Percentiles rank a stretch among this genome's conserved stretches.
Conservation (phyloP, 225 moss, liverwort and hornwort genomes). For the Ulota crispa region DNA sequence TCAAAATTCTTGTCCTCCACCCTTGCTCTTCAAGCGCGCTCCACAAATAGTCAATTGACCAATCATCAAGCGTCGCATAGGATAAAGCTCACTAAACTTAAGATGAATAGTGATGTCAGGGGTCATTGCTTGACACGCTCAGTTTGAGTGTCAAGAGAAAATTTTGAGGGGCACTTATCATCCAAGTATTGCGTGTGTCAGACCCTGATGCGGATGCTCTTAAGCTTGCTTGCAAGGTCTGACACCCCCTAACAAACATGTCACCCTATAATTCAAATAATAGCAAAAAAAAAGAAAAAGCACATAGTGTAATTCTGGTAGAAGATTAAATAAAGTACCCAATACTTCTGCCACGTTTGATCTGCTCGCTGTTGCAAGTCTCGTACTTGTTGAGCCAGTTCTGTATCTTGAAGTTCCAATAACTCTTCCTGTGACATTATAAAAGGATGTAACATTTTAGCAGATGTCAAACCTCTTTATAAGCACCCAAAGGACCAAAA, state of each 20-base stretch:
- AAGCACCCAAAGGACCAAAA: slow-evolving; percentile 8
- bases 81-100: no score
- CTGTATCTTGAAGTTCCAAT: slow-evolving; percentile 75
- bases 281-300: not conserved
- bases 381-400: slow-evolving; percentile 58
- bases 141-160: no score
- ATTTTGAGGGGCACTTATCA: no score
- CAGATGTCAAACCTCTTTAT: not conserved
- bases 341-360: slow-evolving; percentile 72
- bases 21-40: no score
- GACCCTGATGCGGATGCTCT: no score
- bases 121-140: no score
- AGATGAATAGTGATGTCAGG: no score
- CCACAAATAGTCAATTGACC: no score
- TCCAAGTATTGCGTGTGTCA: no score
- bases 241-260: not conserved
- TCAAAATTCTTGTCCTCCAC: no score
- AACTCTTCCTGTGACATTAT: slow-evolving; percentile 67
- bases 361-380: slow-evolving; percentile 69
- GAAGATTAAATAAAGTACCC: slow-evolving; percentile 47
- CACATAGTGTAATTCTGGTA: not conserved
- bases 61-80: no score
- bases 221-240: not conserved
- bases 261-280: not conserved
- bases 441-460: not conserved